Evolutionary conservation across 192 early-diverging fungal species (phyloP), one percentile per base, ranked within the genome.

Genomic region (Linnemannia elongata): DNA sequence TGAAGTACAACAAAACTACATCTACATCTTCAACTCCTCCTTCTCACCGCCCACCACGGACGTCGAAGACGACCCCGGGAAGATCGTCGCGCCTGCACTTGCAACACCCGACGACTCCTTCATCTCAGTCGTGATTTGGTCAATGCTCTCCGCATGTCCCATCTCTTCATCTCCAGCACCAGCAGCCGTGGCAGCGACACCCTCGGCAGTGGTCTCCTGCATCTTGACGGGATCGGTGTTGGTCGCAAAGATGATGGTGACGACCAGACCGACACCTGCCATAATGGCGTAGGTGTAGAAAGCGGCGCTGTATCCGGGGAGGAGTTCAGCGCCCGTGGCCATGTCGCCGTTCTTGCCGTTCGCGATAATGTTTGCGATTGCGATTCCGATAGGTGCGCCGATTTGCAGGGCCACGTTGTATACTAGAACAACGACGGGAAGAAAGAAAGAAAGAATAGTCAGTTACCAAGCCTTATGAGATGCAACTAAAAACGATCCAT

Each of bases 381-480:
- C 87, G n/a, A 83, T 76, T 36, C 87, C 87, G 12, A 88, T 76
- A 4, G 82, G 81, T 36, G 87, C 78, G 22, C 87, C 87, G 3
- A 88, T 79, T 74, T 88, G 87, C 1, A 76, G 49, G 6, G 81
- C 44, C 20, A 80, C 74, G 35, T 83, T 88, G 71, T 78, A 88
- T 4, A 88, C 81, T 81, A 63, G 30, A 42, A 30, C 4, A 6
- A 39, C 38, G 38, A 12, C 18, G 18, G 36, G 54, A 57, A 57
- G 15, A 41, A 57, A 70, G 9, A 1, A 7, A 49, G 17, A 49
- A 9, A 33, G 18, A 78, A n/a, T 17, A 10, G 38, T 10, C 0
- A 41, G 20, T 20, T 68, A 2, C 8, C 20, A 13, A n/a, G 6
- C 1, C 6, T 39, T 12, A 5, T 66, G 1, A 69, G 33, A 35